A percentile compares a stretch with the other conserved stretches of the same genome.
Conservation (phyloP, 306 rosid species). For the Quercus ilex region DNA sequence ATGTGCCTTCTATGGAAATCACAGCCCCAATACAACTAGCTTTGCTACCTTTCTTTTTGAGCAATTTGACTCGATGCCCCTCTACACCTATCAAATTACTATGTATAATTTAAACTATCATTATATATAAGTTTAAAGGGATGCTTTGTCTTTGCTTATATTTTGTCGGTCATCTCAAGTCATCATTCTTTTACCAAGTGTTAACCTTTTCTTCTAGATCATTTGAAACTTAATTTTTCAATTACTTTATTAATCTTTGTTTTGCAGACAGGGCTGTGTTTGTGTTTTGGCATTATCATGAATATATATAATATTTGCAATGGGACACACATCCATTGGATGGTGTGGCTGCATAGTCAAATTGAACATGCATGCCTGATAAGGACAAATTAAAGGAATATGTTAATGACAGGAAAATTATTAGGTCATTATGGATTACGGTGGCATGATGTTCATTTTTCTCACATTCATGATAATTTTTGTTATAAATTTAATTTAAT, state of each 20-base stretch:
- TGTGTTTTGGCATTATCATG: background rate
- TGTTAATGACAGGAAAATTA: too few relatives aligned
- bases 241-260: slow-evolving; percentile 7
- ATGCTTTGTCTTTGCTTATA: slow-evolving; percentile 6
- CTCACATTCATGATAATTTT: too few relatives aligned
- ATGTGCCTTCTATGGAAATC: slow-evolving; percentile 69
- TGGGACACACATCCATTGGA: too few relatives aligned
- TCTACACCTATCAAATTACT: background rate
- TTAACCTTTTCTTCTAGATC: background rate
- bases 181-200: background rate
- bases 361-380: too few relatives aligned
- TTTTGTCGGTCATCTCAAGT: slow-evolving; percentile 15
- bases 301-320: too few relatives aligned
- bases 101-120: background rate
- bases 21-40: slow-evolving; percentile 36
- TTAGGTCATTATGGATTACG: too few relatives aligned
- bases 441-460: too few relatives aligned
- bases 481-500: too few relatives aligned
- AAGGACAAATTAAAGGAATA: too few relatives aligned
- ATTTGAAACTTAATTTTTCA: background rate
- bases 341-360: too few relatives aligned
- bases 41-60: slow-evolving; percentile 6
- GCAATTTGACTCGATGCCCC: slow-evolving; percentile 23
- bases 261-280: slow-evolving; percentile 6
- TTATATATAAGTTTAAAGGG: background rate